Evolutionary conservation across 352 stramenopile genomes (phyloP), one percentile per base, ranked within the genome.

Genomic region (Pythium volutum): DNA sequence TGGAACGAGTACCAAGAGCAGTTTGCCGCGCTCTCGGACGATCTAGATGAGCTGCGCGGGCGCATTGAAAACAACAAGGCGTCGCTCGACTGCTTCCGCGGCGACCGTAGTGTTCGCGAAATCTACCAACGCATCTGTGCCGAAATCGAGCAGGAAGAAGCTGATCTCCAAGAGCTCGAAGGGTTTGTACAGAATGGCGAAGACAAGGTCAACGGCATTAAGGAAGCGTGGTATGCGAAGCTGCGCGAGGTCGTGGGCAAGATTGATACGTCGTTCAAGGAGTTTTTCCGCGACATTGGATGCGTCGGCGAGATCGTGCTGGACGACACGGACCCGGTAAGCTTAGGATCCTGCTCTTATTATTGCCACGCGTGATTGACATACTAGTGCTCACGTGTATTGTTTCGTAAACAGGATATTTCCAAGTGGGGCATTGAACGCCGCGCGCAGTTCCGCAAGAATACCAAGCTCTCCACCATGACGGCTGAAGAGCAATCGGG

Each of bases 371-470:
- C 38, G 8, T 45, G 38, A 16, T 12, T 45, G 11, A 23, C 4
- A 16, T n/a, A n/a, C 16, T 33, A 5, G 41, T 5, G 3, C 9
- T 52, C 25, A 58, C 29, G 46, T 4, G 12, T 55, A 23, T n/a
- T 53, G n/a, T 45, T 45, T 34, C 39, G 31, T 16, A 15, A 11
- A 12, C 26, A 92, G 79, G 84, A 95, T 52, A 80, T 95, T n/a
- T 76, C 87, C 20, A 93, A 92, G 63, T 95, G 87, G 87, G 87
- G 87, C 7, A 91, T 95, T 38, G 76, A 95, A 52, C 83, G 87
- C 41, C 82, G 83, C 10, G 87, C 84, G 23, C 87, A 94, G 64
- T 95, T 95, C 57, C 84, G 87, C 15, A 90, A 91, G 61, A 90
- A 90, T 47, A 82, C 81, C 2, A 92, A 89, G 50, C 69, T 95